Evolutionary conservation across 2,329 filamentous ascomycete species (phyloP), one percentile per base, ranked within the genome.

Genomic region (Curvularia sp.): DNA sequence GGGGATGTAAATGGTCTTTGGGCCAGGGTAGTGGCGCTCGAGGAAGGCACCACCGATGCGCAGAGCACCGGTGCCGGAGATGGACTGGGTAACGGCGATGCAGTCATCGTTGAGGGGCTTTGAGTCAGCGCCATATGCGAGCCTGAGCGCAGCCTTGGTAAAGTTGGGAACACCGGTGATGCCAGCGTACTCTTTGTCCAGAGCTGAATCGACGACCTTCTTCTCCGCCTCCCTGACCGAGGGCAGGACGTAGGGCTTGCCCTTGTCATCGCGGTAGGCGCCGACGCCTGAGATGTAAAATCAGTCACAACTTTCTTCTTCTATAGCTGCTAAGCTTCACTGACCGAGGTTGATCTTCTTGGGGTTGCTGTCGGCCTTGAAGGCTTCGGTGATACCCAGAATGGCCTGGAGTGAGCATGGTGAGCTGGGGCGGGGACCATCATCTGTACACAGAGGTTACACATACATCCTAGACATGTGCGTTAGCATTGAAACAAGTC

Each of bases 181-280:
- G 79, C 92, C 93, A 66, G 94, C 92, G 80, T 98, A 98, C 82
- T 98, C 95, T 86, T 98, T 97, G 87, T 98, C 95, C 74, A 95
- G 79, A 72, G 87, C 86, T 66, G 87, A 83, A 53, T 89, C 82
- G 63, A 97, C 85, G 64, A 97, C 86, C 83, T 92, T 92, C 80
- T 92, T 85, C 86, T 98, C 95, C 61, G 94, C 95, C 73, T 89
- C 82, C 77, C 88, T 89, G 61, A 99, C 95, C 49, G 94, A 97
- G 60, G 94, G 94, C 63, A 99, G 90, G 64, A 99, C 94, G 80
- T 94, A 98, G 62, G 95, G 95, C 86, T 98, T 97, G 81, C 95
- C 95, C 82, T 92, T 85, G 85, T 98, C 93, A 79, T 98, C 95
- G 76, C 95, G 93, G 88, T 99, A 99, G 76, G 95, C 95, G 75